Base-by-base conservation (phyloP, 176 grass and related monocot species). In the Miscanthus lutarioriparius region DNA sequence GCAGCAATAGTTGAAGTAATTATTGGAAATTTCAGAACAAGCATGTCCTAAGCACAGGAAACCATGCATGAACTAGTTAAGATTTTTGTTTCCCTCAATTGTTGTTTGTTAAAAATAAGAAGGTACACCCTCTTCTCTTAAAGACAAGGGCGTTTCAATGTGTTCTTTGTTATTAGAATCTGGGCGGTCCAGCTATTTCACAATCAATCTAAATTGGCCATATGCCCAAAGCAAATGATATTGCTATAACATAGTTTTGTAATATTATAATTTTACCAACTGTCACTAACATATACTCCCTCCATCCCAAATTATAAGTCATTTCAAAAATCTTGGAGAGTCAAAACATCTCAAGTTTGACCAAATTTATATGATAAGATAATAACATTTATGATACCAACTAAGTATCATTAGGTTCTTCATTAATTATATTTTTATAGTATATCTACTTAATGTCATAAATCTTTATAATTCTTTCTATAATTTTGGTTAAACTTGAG, bases 11-110 rank as follows among this genome's bases (percentile, higher is more conserved):
- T 43, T 72, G 3, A 44, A 84, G 28, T 39, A 84, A 75, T n/a
- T 37, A 48, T 86, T 80, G 19, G 51, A 85, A 77, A 77, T 86
- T 38, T 77, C 64, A 20, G 45, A 35, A 35, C 4, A 66, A 73
- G 32, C 64, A 36, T 11, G 36, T 82, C 8, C 47, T 53, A 72
- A 82, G 39, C 14, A 72, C 75, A 70, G 26, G 32, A 86, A 81
- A 79, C 12, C 1, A 82, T 77, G 79, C 51, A 70, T 62, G 49
- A 62, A 83, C 28, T 68, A 68, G 30, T 30, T 17, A 85, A 77
- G 23, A 20, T 71, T 13, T 70, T 22, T 40, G 2, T 80, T 81
- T 85, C 32, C 10, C 20, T 15, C 4, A 30, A 33, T 35, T 48
- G 25, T 8, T 64, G 38, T 28, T 25, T 44, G 10, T 10, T 39